These are phyloP conservation scores for Aquilaria sinensis DNA, from an alignment of 345 rosid species.

Conservation along the genomic window DNA sequence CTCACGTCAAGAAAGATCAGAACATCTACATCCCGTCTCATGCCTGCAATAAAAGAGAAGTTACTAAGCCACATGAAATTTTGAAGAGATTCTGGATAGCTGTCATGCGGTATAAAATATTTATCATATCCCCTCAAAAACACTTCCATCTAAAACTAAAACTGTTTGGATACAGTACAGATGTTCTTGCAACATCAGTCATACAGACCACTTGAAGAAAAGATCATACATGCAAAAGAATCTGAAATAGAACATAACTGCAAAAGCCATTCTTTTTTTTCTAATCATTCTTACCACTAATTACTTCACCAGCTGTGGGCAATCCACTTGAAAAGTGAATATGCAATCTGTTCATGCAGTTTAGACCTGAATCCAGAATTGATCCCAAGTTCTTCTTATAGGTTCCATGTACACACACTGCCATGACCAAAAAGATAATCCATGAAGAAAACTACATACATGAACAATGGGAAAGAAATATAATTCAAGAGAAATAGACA, in stretches of 20 bases:
- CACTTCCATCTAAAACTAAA: too few species aligned
- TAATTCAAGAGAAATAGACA: not conserved
- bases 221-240: too few species aligned
- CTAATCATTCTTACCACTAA: too few species aligned
- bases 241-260: too few species aligned
- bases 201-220: too few species aligned
- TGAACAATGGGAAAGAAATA: not conserved
- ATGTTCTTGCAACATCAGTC: constrained; percentile 53
- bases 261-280: too few species aligned
- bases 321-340: constrained; percentile 86
- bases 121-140: too few species aligned
- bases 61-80: too few species aligned
- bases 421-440: constrained; percentile 4
- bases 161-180: too few species aligned
- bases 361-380: constrained; percentile 68
- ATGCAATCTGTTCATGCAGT: constrained; percentile 78
- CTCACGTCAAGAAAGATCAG: constrained; percentile 62
- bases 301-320: constrained; percentile 55
- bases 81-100: too few species aligned
- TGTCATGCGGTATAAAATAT: too few species aligned
- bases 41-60: constrained; percentile 38
- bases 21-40: constrained; percentile 67
- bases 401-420: constrained; percentile 95
- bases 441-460: not conserved
- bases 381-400: constrained; percentile 68